Percentiles rank a stretch among this genome's conserved stretches.
These are phyloP conservation scores for Fraxinus xanthoxyloides DNA, from an alignment of 305 asterid species.

Conservation along the genomic window DNA sequence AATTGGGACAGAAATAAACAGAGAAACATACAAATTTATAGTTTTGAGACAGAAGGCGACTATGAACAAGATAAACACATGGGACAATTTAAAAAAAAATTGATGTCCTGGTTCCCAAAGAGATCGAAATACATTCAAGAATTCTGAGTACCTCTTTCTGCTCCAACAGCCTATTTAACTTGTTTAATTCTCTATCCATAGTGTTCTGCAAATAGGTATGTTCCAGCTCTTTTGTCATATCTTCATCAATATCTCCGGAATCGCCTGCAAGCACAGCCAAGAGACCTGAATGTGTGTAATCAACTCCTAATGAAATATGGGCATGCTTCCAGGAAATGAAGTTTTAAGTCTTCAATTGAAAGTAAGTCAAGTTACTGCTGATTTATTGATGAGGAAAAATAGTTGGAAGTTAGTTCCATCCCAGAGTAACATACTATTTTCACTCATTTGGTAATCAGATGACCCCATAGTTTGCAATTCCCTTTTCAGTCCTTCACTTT, in stretches of 20 bases:
- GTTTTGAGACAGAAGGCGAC: neutral
- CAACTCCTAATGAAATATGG: neutral
- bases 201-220: constrained; percentile 84
- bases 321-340: neutral
- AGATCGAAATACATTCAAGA: constrained; percentile 11
- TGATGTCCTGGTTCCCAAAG: neutral
- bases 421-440: constrained; percentile 52
- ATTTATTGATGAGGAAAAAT: neutral
- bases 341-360: neutral
- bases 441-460: constrained; percentile 86
- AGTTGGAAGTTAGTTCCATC: neutral
- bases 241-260: constrained; percentile 79
- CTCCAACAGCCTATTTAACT: constrained; percentile 79
- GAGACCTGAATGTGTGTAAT: neutral
- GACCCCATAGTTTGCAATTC: constrained; percentile 87
- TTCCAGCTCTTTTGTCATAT: constrained; percentile 86
- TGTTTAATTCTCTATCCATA: constrained; percentile 84
- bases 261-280: constrained; percentile 51
- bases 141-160: constrained; percentile 72
- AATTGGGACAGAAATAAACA: neutral
- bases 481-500: constrained; percentile 83
- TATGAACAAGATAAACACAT: neutral
- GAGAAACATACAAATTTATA: neutral
- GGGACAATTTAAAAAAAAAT: neutral
- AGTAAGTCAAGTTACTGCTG: constrained; percentile 5